These are phyloP conservation scores for Calonectria pseudoreteaudii DNA, from an alignment of 2,329 filamentous ascomycete genomes.

Conservation along the genomic window DNA sequence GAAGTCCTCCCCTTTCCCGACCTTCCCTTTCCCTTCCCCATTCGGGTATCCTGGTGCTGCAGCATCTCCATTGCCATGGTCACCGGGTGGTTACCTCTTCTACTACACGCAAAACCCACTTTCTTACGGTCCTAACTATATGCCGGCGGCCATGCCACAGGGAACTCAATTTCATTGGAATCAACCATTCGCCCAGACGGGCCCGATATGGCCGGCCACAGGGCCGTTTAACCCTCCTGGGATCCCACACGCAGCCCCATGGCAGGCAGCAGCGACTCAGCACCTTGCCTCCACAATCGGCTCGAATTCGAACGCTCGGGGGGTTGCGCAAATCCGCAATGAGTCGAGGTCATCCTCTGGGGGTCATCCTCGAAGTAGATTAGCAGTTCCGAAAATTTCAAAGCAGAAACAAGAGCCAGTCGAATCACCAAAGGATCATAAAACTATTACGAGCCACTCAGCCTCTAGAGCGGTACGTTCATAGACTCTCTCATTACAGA, in stretches of 20 bases:
- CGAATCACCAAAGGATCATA: not conserved
- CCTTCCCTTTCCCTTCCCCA: not conserved
- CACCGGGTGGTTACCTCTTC: not conserved
- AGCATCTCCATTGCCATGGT: not conserved
- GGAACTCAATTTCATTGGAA: not conserved
- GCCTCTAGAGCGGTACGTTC: not conserved
- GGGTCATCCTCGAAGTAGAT: too few species aligned
- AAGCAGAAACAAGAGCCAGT: not conserved
- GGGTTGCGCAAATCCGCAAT: not conserved
- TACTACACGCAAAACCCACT: not conserved
- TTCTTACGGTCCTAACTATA: not conserved
- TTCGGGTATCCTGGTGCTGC: not conserved
- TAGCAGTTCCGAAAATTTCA: not conserved
- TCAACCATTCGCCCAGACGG: not conserved
- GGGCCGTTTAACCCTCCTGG: not conserved
- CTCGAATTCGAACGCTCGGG: not conserved
- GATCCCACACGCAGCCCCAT: not conserved
- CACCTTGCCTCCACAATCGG: not conserved
- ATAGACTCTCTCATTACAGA: not conserved
- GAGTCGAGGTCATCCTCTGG: not conserved
- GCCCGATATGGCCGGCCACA: not conserved
- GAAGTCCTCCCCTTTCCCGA: not conserved
- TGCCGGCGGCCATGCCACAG: not conserved
- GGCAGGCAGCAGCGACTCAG: not conserved
- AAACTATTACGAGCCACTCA: too few species aligned